Evolutionary conservation across 352 stramenopile species (phyloP).

Genomic region (Phytophthora constricta): DNA sequence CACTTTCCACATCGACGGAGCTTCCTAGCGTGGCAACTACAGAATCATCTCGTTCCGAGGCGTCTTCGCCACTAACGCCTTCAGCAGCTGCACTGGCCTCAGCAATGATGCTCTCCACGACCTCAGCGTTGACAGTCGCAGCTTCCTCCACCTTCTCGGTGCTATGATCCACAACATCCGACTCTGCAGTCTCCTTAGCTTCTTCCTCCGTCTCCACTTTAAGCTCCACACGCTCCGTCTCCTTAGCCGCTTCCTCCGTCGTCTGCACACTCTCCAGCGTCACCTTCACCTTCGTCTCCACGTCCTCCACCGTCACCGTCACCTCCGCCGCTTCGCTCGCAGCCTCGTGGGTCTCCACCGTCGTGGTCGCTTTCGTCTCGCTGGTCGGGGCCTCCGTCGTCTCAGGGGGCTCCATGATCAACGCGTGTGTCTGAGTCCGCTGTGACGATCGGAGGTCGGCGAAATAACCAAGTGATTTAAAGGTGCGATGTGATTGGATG

Average conservation of each 20-base stretch:
- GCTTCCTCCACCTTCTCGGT: background rate
- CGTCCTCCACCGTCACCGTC: background rate
- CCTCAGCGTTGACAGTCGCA: constrained; percentile 9
- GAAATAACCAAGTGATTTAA: too few relatives aligned
- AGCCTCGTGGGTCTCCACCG: background rate
- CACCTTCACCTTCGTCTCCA: background rate
- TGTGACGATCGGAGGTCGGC: too few relatives aligned
- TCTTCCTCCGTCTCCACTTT: background rate
- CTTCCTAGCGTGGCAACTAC: constrained; percentile 33
- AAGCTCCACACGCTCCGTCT: background rate
- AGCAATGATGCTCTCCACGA: constrained; percentile 7
- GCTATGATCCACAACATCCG: constrained; percentile 2
- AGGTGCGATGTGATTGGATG: too few relatives aligned
- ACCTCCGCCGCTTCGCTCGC: background rate
- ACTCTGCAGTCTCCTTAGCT: background rate
- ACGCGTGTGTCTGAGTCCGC: background rate
- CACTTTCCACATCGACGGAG: constrained; percentile 33
- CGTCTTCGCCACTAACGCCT: background rate
- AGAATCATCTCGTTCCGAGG: constrained; percentile 22
- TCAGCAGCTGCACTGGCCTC: constrained; percentile 9
- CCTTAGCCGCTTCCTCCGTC: background rate
- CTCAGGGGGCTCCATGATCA: background rate
- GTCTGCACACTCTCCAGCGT: background rate
- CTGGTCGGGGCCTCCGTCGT: background rate
- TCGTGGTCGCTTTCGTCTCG: background rate